phyloP scores from a whole-genome alignment of 23 red algal genomes.

The Chondrus crispus region DNA sequence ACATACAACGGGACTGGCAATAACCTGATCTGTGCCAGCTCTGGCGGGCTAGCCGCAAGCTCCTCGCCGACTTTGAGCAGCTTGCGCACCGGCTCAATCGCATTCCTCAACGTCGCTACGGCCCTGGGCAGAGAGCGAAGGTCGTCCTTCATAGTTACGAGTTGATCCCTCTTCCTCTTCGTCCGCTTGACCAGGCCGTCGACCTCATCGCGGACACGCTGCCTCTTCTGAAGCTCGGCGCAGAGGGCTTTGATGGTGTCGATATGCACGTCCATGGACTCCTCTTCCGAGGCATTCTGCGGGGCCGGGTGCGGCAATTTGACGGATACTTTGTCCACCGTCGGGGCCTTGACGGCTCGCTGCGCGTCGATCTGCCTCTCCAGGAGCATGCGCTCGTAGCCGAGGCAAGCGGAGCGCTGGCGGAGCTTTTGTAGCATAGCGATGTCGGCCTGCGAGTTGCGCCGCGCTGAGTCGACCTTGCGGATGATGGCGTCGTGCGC shows the following conservation, averaged over 20 bases:
- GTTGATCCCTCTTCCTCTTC: not conserved
- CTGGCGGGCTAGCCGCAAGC: not conserved
- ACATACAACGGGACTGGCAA: slow-evolving; percentile 74
- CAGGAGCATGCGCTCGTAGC: not conserved
- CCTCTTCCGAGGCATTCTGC: not conserved
- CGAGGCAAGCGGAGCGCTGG: not conserved
- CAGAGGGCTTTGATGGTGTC: not conserved
- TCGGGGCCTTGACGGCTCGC: not conserved
- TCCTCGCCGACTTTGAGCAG: not conserved
- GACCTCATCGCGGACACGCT: not conserved
- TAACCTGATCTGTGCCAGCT: slow-evolving; percentile 20
- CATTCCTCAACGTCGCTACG: not conserved
- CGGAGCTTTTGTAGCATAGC: not conserved
- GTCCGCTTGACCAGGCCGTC: not conserved
- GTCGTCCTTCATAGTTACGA: not conserved
- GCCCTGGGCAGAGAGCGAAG: not conserved
- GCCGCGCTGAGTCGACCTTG: not conserved
- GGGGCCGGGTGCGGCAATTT: not conserved
- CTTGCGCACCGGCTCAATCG: slow-evolving; percentile 8
- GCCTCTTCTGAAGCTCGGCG: slow-evolving; percentile 24
- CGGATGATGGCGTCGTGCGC: not conserved
- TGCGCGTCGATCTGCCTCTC: not conserved
- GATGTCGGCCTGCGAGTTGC: not conserved
- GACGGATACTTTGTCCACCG: not conserved
- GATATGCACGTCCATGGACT: not conserved